A percentile compares a stretch with the other conserved stretches of the same genome.
phyloP scores from a whole-genome alignment of 2,329 filamentous ascomycete species.

The Trichoderma asperellum region DNA sequence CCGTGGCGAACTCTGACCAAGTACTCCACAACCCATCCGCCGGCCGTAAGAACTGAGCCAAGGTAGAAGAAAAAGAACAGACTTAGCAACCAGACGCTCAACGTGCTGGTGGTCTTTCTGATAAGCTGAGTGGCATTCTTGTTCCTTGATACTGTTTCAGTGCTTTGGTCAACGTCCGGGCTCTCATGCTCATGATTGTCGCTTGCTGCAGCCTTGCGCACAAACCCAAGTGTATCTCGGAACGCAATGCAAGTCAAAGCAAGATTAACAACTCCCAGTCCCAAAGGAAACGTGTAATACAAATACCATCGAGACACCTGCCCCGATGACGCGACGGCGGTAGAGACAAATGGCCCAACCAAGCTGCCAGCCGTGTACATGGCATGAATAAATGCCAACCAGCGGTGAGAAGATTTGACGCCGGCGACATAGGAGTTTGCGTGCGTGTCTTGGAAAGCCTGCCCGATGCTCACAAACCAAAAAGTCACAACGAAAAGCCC shows the following conservation, averaged over 20 bases:
- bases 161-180: neutral
- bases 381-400: conserved; percentile 67
- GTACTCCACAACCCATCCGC: conserved; percentile 68
- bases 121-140: conserved; percentile 49
- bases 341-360: conserved; percentile 59
- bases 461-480: conserved; percentile 60
- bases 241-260: conserved; percentile 54
- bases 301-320: conserved; percentile 52
- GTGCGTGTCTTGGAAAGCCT: conserved; percentile 67
- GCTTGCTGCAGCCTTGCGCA: conserved; percentile 25
- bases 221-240: conserved; percentile 48
- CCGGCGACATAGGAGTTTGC: conserved; percentile 64
- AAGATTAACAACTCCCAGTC: conserved; percentile 56
- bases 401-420: conserved; percentile 56
- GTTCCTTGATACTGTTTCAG: conserved; percentile 28
- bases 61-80: conserved; percentile 68
- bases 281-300: conserved; percentile 61
- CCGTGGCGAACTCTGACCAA: conserved; percentile 63
- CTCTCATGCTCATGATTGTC: conserved; percentile 30
- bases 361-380: conserved; percentile 63
- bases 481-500: conserved; percentile 61
- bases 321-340: conserved; percentile 50
- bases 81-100: conserved; percentile 61
- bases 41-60: conserved; percentile 58
- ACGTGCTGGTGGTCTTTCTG: conserved; percentile 48